Evolutionary conservation across 805 yeast genomes (phyloP), one percentile per base, ranked within the genome.

Genomic region (Ogataea populi-albae): DNA sequence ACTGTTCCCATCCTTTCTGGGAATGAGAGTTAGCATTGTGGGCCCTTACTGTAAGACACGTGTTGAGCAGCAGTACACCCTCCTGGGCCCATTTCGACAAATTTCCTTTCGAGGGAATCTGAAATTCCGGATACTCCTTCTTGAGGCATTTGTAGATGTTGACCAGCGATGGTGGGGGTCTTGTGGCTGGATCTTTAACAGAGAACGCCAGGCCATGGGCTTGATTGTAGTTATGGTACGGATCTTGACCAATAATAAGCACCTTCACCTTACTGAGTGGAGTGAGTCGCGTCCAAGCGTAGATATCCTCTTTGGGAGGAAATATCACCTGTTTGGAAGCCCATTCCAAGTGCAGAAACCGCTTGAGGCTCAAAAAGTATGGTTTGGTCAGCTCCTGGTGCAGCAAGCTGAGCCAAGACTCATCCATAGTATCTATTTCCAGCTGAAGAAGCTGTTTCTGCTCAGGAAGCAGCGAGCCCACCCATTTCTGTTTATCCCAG

Each of bases 141-240:
- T 68, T 62, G 10, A 93, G 61, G 14, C 86, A 80, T 53, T 87
- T 91, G 66, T 81, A 93, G 37, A 93, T 93, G 55, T 93, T 93
- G 32, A 75, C 68, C 38, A 93, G 66, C 2, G 96, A 87, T 1
- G 94, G 93, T 0, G 98, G 98, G 2, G 93, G 83, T 2, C 78
- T 77, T 1, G 87, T 80, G 1, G 74, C 68, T 1, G 96, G 95
- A 21, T 84, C 82, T 37, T 77, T 71, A 1, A 93, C 98, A 15
- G 94, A 84, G 50, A 93, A 93, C 3, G 98, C 98, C 19, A 93
- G 65, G 0, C 98, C 98, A 54, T 93, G 98, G 0, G 98, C 98
- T 59, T 93, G 98, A 56, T 85, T 84, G 49, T 62, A 61, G 57
- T 88, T 87, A 60, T 93, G 98, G 57, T 93, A 93, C 1, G 98